Conservation (phyloP, 495 filamentous ascomycete species). For the Penicillium lagena region DNA sequence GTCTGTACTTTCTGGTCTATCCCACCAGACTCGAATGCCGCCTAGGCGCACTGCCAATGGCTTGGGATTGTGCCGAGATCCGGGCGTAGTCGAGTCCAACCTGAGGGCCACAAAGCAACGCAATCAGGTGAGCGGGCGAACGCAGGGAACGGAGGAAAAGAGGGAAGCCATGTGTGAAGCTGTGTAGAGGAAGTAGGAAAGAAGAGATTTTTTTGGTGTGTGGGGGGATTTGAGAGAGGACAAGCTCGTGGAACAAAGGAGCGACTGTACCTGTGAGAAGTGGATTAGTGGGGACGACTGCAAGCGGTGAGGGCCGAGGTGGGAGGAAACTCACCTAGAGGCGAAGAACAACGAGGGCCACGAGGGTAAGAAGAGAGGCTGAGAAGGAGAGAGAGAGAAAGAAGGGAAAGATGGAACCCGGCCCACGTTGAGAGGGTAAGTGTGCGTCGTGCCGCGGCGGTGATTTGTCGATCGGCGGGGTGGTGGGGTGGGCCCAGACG, state of each 20-base stretch:
- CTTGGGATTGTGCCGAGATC: background rate
- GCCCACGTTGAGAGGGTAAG: background rate
- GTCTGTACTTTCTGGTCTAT: background rate
- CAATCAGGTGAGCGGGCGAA: conserved; percentile 19
- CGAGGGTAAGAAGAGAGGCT: background rate
- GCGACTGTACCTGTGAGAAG: conserved; percentile 15
- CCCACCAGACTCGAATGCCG: background rate
- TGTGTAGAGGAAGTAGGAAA: background rate
- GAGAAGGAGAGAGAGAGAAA: background rate
- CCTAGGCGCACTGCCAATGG: background rate
- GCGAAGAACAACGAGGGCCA: conserved; percentile 1
- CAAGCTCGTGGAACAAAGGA: conserved; percentile 5
- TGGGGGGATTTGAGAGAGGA: background rate
- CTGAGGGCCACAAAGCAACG: conserved; percentile 10
- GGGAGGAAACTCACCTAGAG: background rate
- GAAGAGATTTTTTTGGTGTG: background rate
- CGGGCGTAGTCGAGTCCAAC: conserved; percentile 1
- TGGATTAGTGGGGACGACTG: conserved; percentile 3
- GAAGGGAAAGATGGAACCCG: conserved; percentile 2
- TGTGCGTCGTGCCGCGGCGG: conserved; percentile 11
- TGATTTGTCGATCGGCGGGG: conserved; percentile 25
- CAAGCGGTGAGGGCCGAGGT: conserved; percentile 1
- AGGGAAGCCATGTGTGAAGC: conserved; percentile 8
- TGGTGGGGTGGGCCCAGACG: background rate
- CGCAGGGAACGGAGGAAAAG: conserved; percentile 5